Evolutionary conservation across 176 grass and related monocot species (phyloP), one percentile per base, ranked within the genome.

Genomic region (Saccharum spontaneum): DNA sequence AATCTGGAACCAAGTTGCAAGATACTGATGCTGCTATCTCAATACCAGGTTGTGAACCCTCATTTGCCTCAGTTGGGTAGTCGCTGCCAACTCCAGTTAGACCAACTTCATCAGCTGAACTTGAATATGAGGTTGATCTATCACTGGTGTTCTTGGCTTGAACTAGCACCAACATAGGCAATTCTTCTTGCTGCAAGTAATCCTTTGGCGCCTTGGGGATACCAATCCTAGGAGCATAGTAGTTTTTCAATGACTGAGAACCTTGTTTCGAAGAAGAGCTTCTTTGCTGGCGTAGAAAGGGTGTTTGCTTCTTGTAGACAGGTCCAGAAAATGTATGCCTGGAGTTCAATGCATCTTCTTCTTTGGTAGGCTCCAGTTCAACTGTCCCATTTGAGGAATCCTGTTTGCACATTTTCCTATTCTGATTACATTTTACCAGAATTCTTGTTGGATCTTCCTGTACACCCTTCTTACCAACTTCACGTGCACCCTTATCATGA

Each of bases 301-400:
- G 57, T 12, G 14, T 69, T 86, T 90, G 57, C 66, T 86, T 86
- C 44, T 83, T 86, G 84, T 61, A 75, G 16, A 39, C 6, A 17
- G 36, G 30, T 39, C n/a, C 60, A 22, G 82, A 76, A 74, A 49
- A 62, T 44, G 61, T 60, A 69, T 11, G 76, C 67, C 62, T 76
- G 30, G 76, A 31, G 39, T 69, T 84, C 6, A 69, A 44, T 69
- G 69, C 48, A 76, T 75, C 76, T 9, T 83, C 69, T 82, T 57
- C 82, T 68, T 74, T 89, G 69, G 46, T 22, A 85, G 30, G 31
- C 76, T 43, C 76, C 60, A 80, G 44, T 85, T 85, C 76, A 89
- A 80, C 63, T 40, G 50, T 14, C 40, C 15, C 62, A 60, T 80
- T 79, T 69, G 24, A 28, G 66, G 22, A 67, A 24, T 20, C 34